These are phyloP conservation scores for Coriaria nepalensis DNA, from an alignment of 306 rosid genomes.

Conservation along the genomic window DNA sequence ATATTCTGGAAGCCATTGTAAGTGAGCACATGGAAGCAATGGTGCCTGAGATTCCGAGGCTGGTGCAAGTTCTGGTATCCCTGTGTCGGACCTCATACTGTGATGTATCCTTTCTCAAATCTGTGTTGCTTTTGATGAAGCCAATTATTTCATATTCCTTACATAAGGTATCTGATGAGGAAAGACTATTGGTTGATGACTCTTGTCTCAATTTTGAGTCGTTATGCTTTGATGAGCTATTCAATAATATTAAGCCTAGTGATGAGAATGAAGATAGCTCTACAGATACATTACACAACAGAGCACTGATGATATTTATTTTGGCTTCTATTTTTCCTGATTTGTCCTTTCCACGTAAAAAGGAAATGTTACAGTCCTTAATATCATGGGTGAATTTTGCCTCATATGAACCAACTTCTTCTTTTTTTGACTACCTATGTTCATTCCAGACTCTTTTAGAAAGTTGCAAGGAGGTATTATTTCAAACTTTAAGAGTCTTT, in stretches of 20 bases:
- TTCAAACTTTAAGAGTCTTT: conserved; percentile 34
- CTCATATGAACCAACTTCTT: conserved; percentile 52
- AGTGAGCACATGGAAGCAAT: conserved; percentile 85
- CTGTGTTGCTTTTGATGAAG: conserved; percentile 53
- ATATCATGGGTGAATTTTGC: conserved; percentile 48
- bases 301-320: conserved; percentile 64
- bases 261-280: conserved; percentile 25
- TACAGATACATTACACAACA: conserved; percentile 31
- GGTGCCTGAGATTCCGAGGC: conserved; percentile 80
- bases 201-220: conserved; percentile 72
- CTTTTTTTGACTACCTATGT: conserved; percentile 60
- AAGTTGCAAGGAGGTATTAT: conserved; percentile 47
- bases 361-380: conserved; percentile 61
- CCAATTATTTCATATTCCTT: conserved; percentile 82
- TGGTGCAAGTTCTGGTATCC: conserved; percentile 68
- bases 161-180: conserved; percentile 52
- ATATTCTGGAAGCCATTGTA: conserved; percentile 66
- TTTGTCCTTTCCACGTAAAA: conserved; percentile 51
- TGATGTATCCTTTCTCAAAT: conserved; percentile 79
- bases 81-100: conserved; percentile 68
- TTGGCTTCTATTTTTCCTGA: conserved; percentile 71
- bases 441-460: conserved; percentile 73
- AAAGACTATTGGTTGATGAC: conserved; percentile 41
- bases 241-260: conserved; percentile 37
- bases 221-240: conserved; percentile 67